Evolutionary conservation across 2,329 filamentous ascomycete genomes (phyloP).

Genomic region (Dissoconium aciculare): DNA sequence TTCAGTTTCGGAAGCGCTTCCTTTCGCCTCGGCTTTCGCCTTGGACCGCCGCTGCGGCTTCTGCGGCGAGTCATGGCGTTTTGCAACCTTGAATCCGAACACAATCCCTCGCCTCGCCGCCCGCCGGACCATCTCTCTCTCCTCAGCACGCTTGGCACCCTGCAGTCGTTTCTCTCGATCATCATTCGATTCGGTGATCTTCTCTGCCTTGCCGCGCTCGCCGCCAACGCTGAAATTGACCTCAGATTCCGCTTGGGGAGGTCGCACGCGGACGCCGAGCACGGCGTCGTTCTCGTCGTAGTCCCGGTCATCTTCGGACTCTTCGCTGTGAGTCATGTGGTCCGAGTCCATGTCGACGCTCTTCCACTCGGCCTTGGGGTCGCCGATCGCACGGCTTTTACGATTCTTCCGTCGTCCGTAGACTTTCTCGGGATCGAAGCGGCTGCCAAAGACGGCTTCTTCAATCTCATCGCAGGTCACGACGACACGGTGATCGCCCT

Average conservation of each 20-base stretch:
- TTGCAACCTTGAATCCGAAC: conserved; percentile 34
- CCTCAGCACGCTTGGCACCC: conserved; percentile 34
- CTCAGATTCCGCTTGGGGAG: conserved; percentile 32
- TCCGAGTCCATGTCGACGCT: conserved; percentile 29
- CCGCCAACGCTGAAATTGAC: conserved; percentile 42
- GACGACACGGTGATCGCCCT: conserved; percentile 38
- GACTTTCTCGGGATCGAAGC: conserved; percentile 32
- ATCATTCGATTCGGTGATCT: conserved; percentile 37
- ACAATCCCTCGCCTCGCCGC: conserved; percentile 47
- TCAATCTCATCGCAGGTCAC: conserved; percentile 39
- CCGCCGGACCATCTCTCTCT: conserved; percentile 45
- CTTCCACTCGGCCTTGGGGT: conserved; percentile 26
- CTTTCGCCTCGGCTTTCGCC: conserved; percentile 7
- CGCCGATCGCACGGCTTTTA: conserved; percentile 27
- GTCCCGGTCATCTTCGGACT: conserved; percentile 6
- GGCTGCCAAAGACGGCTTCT: conserved; percentile 34
- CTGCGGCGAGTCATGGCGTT: conserved; percentile 8
- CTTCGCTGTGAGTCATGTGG: background rate
- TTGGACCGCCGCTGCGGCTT: conserved; percentile 9
- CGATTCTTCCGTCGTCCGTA: conserved; percentile 34
- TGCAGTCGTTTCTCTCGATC: conserved; percentile 36
- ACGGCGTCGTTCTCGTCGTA: conserved; percentile 10
- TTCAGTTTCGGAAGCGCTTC: conserved; percentile 8
- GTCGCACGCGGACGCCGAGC: conserved; percentile 18
- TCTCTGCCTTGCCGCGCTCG: conserved; percentile 40